Conservation (phyloP, 163 green algal species). For the Chlamydomonas reinhardtii region DNA sequence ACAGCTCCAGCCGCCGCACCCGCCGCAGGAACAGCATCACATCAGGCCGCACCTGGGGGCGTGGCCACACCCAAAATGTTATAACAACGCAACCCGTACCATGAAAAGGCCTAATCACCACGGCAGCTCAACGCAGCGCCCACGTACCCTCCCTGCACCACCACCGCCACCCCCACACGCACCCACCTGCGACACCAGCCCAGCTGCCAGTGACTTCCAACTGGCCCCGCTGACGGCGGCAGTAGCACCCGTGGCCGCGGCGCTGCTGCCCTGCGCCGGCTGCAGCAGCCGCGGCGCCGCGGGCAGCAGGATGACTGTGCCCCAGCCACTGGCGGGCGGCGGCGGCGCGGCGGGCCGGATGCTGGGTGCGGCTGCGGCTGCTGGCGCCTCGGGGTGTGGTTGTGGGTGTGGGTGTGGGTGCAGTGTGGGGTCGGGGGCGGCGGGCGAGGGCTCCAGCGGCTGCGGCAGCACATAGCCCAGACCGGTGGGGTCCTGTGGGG, state of each 20-base stretch:
- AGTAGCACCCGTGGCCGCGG: neutral
- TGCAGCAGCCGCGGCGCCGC: conserved; percentile 20
- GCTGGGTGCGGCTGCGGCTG: neutral
- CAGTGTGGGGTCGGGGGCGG: neutral
- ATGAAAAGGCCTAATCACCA: no score
- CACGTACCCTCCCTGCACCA: no score
- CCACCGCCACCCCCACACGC: no score
- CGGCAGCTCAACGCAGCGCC: no score
- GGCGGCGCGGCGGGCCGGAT: neutral
- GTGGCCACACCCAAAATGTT: no score
- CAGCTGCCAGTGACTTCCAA: conserved; percentile 3
- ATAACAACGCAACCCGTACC: no score
- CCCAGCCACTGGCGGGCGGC: conserved; percentile 23
- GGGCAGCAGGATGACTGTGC: conserved; percentile 38
- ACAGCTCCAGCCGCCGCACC: conserved; percentile 33
- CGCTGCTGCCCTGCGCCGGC: neutral
- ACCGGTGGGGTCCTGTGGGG: conserved; percentile 44
- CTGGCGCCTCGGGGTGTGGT: no score
- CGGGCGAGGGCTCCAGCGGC: neutral
- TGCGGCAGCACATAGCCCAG: conserved; percentile 54
- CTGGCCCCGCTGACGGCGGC: neutral
- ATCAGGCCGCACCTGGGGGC: neutral
- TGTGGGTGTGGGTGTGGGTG: no score
- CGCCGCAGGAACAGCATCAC: conserved; percentile 56
- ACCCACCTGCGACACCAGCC: conserved; percentile 9